Evolutionary conservation across 805 yeast species (phyloP).

Genomic region (Metschnikowia similis): DNA sequence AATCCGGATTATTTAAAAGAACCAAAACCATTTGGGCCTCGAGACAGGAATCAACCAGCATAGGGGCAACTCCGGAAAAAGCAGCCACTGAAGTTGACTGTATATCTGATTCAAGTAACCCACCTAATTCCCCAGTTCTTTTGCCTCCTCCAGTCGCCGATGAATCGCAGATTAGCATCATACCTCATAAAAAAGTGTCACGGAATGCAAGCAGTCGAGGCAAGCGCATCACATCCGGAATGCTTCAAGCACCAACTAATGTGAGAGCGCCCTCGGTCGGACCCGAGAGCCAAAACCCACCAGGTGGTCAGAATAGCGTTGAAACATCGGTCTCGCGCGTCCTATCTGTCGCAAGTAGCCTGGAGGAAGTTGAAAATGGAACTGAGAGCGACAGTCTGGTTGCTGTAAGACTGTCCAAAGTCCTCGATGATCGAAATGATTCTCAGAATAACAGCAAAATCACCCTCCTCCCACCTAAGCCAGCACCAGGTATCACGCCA

Average conservation of each 20-base stretch:
- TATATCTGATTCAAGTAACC: constrained; percentile 1
- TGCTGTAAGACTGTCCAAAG: constrained; percentile 5
- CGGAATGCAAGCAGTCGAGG: constrained; percentile 14
- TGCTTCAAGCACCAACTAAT: constrained; percentile 30
- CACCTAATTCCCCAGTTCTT: constrained; percentile 13
- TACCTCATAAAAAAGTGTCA: constrained; percentile 28
- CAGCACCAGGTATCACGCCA: constrained; percentile 5
- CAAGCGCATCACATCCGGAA: constrained; percentile 38
- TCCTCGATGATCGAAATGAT: neutral
- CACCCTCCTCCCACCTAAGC: constrained; percentile 6
- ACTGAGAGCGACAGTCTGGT: constrained; percentile 12
- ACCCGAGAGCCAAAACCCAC: neutral
- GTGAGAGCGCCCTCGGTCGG: neutral
- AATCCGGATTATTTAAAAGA: constrained; percentile 7
- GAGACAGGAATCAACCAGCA: constrained; percentile 2
- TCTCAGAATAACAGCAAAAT: neutral
- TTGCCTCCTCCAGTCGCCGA: constrained; percentile 34
- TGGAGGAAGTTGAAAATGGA: constrained; percentile 11
- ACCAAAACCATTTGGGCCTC: constrained; percentile 15
- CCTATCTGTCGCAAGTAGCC: neutral
- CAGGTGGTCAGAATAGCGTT: neutral
- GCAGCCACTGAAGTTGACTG: neutral
- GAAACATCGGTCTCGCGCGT: neutral
- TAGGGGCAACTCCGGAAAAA: constrained; percentile 2
- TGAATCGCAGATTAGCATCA: constrained; percentile 9